These are phyloP conservation scores for Peronosclerospora sorghi DNA, from an alignment of 352 stramenopile genomes.

Conservation along the genomic window DNA sequence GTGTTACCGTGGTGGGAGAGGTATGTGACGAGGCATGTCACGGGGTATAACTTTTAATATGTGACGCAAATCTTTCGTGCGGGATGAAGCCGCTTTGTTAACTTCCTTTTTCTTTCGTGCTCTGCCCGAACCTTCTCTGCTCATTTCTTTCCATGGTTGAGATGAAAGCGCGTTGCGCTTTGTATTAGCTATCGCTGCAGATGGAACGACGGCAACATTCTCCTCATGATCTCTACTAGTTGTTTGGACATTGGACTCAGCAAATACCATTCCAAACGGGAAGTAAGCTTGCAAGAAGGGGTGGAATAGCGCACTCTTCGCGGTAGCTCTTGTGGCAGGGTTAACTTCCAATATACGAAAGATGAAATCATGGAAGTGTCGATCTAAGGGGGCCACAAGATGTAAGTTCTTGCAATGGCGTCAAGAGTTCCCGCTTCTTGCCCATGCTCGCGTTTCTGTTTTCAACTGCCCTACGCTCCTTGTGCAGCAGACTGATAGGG, in stretches of 20 bases:
- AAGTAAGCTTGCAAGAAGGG: no score
- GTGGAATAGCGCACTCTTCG: no score
- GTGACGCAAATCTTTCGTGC: no score
- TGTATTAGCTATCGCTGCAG: neutral
- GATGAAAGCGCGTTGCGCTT: conserved; percentile 3
- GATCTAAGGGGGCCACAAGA: conserved; percentile 12
- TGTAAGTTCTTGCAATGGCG: conserved; percentile 15
- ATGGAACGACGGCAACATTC: neutral
- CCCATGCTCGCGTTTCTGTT: neutral
- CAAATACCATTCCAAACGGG: conserved; percentile 53
- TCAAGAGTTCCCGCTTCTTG: conserved; percentile 3
- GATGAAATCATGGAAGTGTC: conserved; percentile 45
- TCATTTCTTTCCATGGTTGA: neutral
- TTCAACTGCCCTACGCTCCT: conserved; percentile 1
- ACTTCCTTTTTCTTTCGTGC: conserved; percentile 10
- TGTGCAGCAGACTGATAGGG: conserved; percentile 20
- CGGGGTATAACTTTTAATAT: no score
- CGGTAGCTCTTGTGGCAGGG: no score
- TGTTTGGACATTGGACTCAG: conserved; percentile 2
- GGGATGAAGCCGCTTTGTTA: conserved; percentile 10
- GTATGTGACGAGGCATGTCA: no score
- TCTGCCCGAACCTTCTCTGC: conserved; percentile 1
- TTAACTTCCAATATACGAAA: conserved; percentile 31
- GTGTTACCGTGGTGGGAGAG: no score
- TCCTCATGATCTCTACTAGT: neutral